phyloP scores from a whole-genome alignment of 805 yeast species.

The Nakazawaea populi region DNA sequence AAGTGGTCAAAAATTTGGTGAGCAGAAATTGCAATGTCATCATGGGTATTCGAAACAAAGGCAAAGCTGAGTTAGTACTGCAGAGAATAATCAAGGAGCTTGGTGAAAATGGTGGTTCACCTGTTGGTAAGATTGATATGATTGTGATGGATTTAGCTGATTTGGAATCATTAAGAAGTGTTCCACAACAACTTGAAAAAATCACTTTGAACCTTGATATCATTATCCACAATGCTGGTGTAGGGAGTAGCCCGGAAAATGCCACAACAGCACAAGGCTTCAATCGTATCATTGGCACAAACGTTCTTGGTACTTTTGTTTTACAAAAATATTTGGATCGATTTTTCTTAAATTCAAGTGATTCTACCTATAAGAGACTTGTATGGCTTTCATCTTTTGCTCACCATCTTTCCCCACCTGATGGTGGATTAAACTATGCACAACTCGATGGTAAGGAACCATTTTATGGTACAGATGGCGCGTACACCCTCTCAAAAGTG shows the following conservation, averaged over 20 bases:
- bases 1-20: slow-evolving; percentile 25
- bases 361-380: slow-evolving; percentile 23
- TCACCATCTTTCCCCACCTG: slow-evolving; percentile 20
- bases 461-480: not conserved
- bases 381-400: slow-evolving; percentile 40
- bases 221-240: slow-evolving; percentile 39
- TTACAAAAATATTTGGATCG: slow-evolving; percentile 34
- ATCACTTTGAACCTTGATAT: slow-evolving; percentile 26
- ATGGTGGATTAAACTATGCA: slow-evolving; percentile 14
- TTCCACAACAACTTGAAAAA: slow-evolving; percentile 21
- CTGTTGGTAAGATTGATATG: slow-evolving; percentile 17
- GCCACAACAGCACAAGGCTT: slow-evolving; percentile 35
- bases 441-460: not conserved
- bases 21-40: slow-evolving; percentile 29
- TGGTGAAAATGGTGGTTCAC: slow-evolving; percentile 11
- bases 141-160: slow-evolving; percentile 34
- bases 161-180: slow-evolving; percentile 33
- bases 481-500: slow-evolving; percentile 40
- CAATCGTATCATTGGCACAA: slow-evolving; percentile 41
- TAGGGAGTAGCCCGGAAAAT: slow-evolving; percentile 31
- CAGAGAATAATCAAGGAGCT: slow-evolving; percentile 19
- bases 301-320: slow-evolving; percentile 40
- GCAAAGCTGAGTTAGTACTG: slow-evolving; percentile 25
- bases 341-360: slow-evolving; percentile 25
- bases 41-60: slow-evolving; percentile 29